A percentile compares a stretch with the other conserved stretches of the same genome.
phyloP scores from a whole-genome alignment of 805 yeast species.

The Barnettozyma sp. region DNA sequence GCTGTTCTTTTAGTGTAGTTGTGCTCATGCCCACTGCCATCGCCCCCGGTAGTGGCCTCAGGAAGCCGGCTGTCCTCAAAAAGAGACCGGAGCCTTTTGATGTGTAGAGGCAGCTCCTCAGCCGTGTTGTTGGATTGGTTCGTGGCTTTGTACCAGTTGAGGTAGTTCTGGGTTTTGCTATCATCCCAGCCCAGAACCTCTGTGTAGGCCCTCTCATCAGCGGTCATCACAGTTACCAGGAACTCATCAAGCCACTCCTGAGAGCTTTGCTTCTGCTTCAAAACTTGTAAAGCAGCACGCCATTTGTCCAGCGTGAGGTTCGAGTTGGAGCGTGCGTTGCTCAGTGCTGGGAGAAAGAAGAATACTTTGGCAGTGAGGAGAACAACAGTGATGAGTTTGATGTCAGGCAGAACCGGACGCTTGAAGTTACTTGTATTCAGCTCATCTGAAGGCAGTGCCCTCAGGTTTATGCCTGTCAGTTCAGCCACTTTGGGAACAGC shows the following conservation, averaged over 20 bases:
- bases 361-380: conserved; percentile 20
- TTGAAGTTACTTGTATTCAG: not conserved
- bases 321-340: no score
- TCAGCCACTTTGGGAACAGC: conserved; percentile 28
- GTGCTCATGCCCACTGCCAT: no score
- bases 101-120: conserved; percentile 18
- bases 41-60: no score
- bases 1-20: not conserved
- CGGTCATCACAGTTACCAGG: conserved; percentile 10
- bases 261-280: conserved; percentile 10
- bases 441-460: not conserved
- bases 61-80: no score
- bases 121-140: no score
- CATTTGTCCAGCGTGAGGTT: no score
- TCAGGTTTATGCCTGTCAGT: conserved; percentile 10
- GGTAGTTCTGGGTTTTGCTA: conserved; percentile 38
- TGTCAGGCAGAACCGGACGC: conserved; percentile 33
- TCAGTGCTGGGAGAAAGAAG: conserved; percentile 13
- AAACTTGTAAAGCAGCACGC: conserved; percentile 18
- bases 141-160: conserved; percentile 50
- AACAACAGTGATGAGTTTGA: conserved; percentile 11
- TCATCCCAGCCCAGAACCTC: conserved; percentile 43
- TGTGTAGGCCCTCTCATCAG: conserved; percentile 24
- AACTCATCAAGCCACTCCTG: conserved; percentile 7
- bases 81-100: conserved; percentile 21